These are phyloP conservation scores for Chondrostereum purpureum DNA, from an alignment of 1,284 basidiomycete species.

Conservation along the genomic window DNA sequence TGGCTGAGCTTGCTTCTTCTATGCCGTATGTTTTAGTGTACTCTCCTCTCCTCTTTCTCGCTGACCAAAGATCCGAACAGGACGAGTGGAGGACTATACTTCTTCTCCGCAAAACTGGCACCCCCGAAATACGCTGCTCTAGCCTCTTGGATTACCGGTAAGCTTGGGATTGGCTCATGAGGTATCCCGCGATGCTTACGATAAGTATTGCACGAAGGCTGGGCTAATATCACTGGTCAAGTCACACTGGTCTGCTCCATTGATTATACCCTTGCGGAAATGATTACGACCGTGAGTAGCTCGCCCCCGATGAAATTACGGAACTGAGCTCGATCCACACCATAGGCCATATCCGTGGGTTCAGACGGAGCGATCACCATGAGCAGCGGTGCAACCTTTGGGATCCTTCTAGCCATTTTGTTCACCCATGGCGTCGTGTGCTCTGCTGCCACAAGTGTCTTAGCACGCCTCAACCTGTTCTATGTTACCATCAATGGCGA, in stretches of 20 bases:
- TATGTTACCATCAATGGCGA: slow-evolving; percentile 59
- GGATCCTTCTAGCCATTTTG: slow-evolving; percentile 57
- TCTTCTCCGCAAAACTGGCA: slow-evolving; percentile 67
- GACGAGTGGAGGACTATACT: slow-evolving; percentile 67
- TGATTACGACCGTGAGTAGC: slow-evolving; percentile 50
- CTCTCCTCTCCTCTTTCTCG: slow-evolving; percentile 4
- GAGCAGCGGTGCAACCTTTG: slow-evolving; percentile 58
- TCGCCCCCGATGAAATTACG: not conserved
- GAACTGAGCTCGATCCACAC: not conserved
- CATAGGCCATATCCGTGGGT: slow-evolving; percentile 47
- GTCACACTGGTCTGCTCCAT: slow-evolving; percentile 65
- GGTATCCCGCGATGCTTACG: not conserved
- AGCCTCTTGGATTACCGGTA: slow-evolving; percentile 66
- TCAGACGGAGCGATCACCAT: slow-evolving; percentile 46
- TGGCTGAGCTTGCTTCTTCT: slow-evolving; percentile 67
- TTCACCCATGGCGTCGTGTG: slow-evolving; percentile 62
- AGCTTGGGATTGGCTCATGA: not conserved
- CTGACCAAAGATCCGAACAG: too few species aligned
- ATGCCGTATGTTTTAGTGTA: slow-evolving; percentile 55
- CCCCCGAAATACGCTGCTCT: slow-evolving; percentile 51
- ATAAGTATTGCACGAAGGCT: slow-evolving; percentile 25
- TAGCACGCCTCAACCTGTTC: slow-evolving; percentile 63
- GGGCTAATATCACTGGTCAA: slow-evolving; percentile 59
- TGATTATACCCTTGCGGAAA: slow-evolving; percentile 70
- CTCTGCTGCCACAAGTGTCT: slow-evolving; percentile 57